Evolutionary conservation across 2,329 filamentous ascomycete species (phyloP), one percentile per base, ranked within the genome.

Genomic region (Alternaria sp.): DNA sequence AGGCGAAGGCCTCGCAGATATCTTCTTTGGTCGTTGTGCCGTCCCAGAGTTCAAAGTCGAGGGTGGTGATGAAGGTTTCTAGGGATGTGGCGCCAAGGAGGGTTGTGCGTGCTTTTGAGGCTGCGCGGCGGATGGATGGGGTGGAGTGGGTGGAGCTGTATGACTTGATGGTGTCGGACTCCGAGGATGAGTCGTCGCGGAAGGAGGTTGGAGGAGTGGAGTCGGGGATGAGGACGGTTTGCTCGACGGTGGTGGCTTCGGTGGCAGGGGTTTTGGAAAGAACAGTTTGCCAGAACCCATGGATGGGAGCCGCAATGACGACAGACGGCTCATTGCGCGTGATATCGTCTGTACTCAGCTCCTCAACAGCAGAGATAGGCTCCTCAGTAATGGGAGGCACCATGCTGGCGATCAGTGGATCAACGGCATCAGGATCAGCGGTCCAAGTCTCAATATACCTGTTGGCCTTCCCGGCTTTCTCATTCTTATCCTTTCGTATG

Each of bases 51-150:
- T 51, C 52, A 17, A 66, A 57, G 19, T 44, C 13, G 11, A 66
- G 47, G 13, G 8, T 21, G 6, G 23, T 32, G 10, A 60, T 12
- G 25, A 66, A 60, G 4, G 30, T 26, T 3, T 50, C 56, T 7
- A 63, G 19, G 3, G 53, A 61, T 1, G 11, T 45, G 12, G 8
- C 28, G 36, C 63, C 60, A 11, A 66, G 53, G 26, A 53, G 52
- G 10, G 56, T 61, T 11, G 30, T 57, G 45, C 52, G 36, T n/a
- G 51, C 55, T 9, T 44, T 25, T n/a, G 53, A 36, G 6, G 44
- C 13, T 21, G 58, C 47, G 53, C 28, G 30, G 1, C 15, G 23
- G 30, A 50, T 43, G 17, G 43, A 21, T 12, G 32, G 2, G 15
- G 19, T 9, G 23, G 53, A 17, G 11, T 17, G 36, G 4, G 7